Evolutionary conservation across 257 asterid genomes (phyloP), one percentile per base, ranked within the genome.

Genomic region (Avicennia marina): DNA sequence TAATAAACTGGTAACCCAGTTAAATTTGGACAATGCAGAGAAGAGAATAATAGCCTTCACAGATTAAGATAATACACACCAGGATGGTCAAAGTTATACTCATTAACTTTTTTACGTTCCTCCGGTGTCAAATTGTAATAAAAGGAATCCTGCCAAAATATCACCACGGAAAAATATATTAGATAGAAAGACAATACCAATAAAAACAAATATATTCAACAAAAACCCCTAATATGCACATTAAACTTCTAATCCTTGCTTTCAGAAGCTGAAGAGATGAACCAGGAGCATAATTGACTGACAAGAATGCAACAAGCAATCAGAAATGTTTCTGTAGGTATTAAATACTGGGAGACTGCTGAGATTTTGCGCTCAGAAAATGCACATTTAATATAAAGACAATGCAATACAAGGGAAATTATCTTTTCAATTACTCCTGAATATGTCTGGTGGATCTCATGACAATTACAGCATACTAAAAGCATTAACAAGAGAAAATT

Each of bases 11-110:
- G 54, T 31, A 26, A 39, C 45, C 45, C 33, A 41, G 5, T 31
- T 43, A 43, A 48, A 22, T 16, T n/a, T 7, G 13, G 65, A 53
- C 26, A 54, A 53, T 41, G 46, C 12, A 8, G 18, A 33, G 38
- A n/a, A 34, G 50, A 41, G 31, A 36, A 26, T 12, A 24, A 40
- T 48, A 22, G 46, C 40, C 21, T 36, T 32, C 54, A 39, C 55
- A 36, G 56, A 63, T 43, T 20, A 60, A 63, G 63, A 61, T 49
- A 56, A 54, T 44, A 75, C 89, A 72, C 65, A 86, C 99, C 99
- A 62, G 98, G 98, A 74, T 91, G 98, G 71, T 91, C 98, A 80
- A 91, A 91, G 72, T 91, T 91, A 90, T 89, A 93, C 63, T 89
- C 99, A 38, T 93, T 81, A 72, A 89, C 93, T 78, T 78, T 86